These are phyloP conservation scores for Herpetomonas samuelpessoai DNA, from an alignment of 208 protist genomes.

Conservation along the genomic window DNA sequence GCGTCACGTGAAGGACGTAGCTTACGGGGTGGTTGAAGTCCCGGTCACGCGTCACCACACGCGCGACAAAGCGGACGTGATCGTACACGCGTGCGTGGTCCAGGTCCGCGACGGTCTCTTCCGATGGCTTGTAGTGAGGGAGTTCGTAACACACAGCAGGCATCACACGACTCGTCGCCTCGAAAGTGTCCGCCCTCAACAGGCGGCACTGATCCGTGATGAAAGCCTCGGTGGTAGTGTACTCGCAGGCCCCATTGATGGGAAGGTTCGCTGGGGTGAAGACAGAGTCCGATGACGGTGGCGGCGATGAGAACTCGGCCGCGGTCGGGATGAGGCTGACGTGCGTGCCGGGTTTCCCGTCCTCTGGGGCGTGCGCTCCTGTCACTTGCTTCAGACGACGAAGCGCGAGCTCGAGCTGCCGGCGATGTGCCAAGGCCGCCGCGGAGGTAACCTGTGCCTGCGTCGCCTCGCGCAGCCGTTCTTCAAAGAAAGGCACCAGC, in stretches of 20 bases:
- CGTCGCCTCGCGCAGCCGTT: no score
- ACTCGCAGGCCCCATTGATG: constrained; percentile 41
- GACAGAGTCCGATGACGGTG: constrained; percentile 46
- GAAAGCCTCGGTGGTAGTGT: constrained; percentile 51
- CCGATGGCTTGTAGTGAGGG: constrained; percentile 40
- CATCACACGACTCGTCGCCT: constrained; percentile 60
- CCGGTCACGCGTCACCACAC: constrained; percentile 66
- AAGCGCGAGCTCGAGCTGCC: constrained; percentile 1
- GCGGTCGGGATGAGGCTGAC: constrained; percentile 55
- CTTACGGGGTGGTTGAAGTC: constrained; percentile 67
- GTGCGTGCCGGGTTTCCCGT: neutral
- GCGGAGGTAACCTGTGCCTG: neutral
- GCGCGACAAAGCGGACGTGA: constrained; percentile 60
- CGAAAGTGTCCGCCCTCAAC: constrained; percentile 87
- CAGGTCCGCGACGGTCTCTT: constrained; percentile 61
- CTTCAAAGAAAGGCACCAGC: constrained; percentile 24
- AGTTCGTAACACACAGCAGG: constrained; percentile 67
- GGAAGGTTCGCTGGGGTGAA: constrained; percentile 73
- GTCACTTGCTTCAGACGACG: constrained; percentile 16
- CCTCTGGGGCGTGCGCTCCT: neutral
- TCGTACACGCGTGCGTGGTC: constrained; percentile 69
- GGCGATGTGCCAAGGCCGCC: neutral
- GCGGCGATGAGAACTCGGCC: constrained; percentile 51
- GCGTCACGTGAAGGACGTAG: constrained; percentile 73
- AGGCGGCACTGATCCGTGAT: constrained; percentile 73